Evolutionary conservation across 2,329 filamentous ascomycete species (phyloP).

Genomic region (Alternaria consortialis): DNA sequence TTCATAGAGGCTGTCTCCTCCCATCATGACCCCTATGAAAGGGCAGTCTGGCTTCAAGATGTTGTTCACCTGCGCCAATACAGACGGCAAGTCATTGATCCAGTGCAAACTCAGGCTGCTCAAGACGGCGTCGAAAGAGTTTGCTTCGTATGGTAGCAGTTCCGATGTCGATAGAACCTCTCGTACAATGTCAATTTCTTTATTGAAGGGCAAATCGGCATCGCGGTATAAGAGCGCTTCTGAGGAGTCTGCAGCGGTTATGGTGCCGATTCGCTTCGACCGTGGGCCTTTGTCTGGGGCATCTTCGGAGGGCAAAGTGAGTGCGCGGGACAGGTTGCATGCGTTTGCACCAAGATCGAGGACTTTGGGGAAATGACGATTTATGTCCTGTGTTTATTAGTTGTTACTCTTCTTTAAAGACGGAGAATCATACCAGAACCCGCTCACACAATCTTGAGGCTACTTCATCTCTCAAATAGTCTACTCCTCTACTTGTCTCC

Average conservation of each 20-base stretch:
- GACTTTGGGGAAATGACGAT: slow-evolving; percentile 81
- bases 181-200: slow-evolving; percentile 74
- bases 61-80: slow-evolving; percentile 84
- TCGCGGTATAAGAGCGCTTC: slow-evolving; percentile 82
- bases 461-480: slow-evolving; percentile 94
- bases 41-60: slow-evolving; percentile 89
- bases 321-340: slow-evolving; percentile 87
- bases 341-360: slow-evolving; percentile 96
- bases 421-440: slow-evolving; percentile 68
- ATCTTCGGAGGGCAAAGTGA: slow-evolving; percentile 70
- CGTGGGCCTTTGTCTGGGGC: slow-evolving; percentile 71
- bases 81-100: slow-evolving; percentile 93
- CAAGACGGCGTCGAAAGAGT: slow-evolving; percentile 87
- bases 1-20: slow-evolving; percentile 93
- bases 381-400: slow-evolving; percentile 76
- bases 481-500: slow-evolving; percentile 78
- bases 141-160: slow-evolving; percentile 75
- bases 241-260: slow-evolving; percentile 86
- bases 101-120: slow-evolving; percentile 92
- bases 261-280: slow-evolving; percentile 72
- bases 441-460: slow-evolving; percentile 85
- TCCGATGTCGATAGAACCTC: slow-evolving; percentile 79
- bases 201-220: slow-evolving; percentile 75
- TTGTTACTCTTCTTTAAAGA: background rate
- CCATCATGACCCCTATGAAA: slow-evolving; percentile 95